Evolutionary conservation across 2,329 filamentous ascomycete genomes (phyloP).

Genomic region (Fusarium equiseti): DNA sequence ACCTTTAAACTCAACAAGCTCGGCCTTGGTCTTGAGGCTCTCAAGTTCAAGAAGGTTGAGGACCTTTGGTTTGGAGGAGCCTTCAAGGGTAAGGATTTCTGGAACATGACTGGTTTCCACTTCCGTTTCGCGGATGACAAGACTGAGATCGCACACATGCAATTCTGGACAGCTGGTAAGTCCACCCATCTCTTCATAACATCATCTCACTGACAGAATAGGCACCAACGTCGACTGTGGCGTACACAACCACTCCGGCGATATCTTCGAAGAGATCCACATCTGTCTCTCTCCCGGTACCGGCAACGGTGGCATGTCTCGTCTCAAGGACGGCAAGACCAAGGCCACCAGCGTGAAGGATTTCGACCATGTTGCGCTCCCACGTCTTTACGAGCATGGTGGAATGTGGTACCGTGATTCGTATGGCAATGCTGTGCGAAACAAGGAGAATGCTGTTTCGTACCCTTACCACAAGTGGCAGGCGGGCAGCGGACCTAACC

Average conservation of each 20-base stretch:
- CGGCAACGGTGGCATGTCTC: background rate
- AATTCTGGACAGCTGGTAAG: constrained; percentile 28
- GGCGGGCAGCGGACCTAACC: constrained; percentile 10
- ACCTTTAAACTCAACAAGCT: background rate
- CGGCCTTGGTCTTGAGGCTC: background rate
- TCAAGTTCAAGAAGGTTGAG: background rate
- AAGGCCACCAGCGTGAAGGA: background rate
- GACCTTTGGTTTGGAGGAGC: constrained; percentile 6
- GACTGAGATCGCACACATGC: constrained; percentile 12
- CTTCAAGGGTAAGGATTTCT: constrained; percentile 18
- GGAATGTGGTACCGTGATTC: constrained; percentile 15
- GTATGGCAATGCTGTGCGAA: background rate
- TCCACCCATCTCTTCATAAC: background rate
- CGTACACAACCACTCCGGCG: background rate
- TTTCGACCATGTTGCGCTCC: background rate
- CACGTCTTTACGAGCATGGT: constrained; percentile 13
- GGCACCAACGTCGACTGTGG: constrained; percentile 1
- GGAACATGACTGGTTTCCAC: constrained; percentile 17
- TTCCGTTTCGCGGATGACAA: constrained; percentile 14
- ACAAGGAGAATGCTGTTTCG: constrained; percentile 12
- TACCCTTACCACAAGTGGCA: constrained; percentile 25
- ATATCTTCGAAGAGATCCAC: background rate
- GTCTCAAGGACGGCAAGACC: background rate
- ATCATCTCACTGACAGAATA: background rate
- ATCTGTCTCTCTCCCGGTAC: background rate